Percentiles rank a stretch among this genome's conserved stretches.
These are phyloP conservation scores for Tilletia caries DNA, from an alignment of 1,284 basidiomycete species.

Conservation along the genomic window DNA sequence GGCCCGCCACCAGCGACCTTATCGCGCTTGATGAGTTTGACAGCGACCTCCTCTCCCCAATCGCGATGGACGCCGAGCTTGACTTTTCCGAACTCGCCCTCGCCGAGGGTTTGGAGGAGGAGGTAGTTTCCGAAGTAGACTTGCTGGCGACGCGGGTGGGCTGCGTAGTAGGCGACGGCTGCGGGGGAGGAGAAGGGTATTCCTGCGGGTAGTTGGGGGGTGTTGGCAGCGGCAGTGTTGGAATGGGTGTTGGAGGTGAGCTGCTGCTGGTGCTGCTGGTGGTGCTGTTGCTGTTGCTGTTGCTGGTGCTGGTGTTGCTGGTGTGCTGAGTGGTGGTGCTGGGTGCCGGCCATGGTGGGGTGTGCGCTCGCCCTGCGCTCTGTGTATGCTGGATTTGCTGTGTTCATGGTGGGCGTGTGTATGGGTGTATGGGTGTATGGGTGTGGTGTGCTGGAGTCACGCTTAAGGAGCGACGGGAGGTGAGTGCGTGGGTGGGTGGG, in stretches of 20 bases:
- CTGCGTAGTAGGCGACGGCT: constrained; percentile 51
- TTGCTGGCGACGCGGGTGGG: constrained; percentile 51
- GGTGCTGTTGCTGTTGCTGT: constrained; percentile 10
- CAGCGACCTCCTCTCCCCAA: constrained; percentile 98
- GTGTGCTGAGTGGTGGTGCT: not conserved
- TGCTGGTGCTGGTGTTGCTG: constrained; percentile 5
- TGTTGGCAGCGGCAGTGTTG: not conserved
- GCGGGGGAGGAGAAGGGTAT: constrained; percentile 51
- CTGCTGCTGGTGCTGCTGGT: constrained; percentile 14
- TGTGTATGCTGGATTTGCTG: constrained; percentile 21
- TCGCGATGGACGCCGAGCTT: constrained; percentile 89
- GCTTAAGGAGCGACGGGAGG: no score
- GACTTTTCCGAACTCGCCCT: constrained; percentile 99
- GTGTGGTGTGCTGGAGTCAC: no score
- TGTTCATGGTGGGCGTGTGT: not conserved
- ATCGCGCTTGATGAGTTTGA: constrained; percentile 92
- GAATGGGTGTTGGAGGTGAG: not conserved
- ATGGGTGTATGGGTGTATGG: no score
- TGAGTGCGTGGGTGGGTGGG: no score
- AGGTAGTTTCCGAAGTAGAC: constrained; percentile 54
- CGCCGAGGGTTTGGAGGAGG: constrained; percentile 59
- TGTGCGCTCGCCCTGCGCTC: constrained; percentile 47
- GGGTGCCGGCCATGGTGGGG: constrained; percentile 31
- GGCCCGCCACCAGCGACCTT: constrained; percentile 77
- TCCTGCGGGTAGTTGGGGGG: constrained; percentile 23